Conservation (phyloP, 495 filamentous ascomycete genomes). For the Penicillium soppii region DNA sequence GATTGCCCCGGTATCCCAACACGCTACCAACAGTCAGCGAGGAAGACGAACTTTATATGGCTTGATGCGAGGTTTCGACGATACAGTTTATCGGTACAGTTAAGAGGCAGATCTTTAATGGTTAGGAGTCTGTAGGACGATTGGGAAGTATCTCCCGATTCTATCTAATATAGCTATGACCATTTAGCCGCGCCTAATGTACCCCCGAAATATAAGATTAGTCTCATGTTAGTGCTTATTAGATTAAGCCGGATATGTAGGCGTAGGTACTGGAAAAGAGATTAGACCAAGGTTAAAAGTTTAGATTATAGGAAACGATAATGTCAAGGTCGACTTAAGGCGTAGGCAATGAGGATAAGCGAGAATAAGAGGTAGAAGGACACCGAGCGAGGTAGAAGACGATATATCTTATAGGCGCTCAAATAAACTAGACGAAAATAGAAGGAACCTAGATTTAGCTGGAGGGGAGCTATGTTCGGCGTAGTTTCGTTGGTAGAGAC, state of each 20-base stretch:
- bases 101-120: too few species aligned
- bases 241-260: conserved; percentile 15
- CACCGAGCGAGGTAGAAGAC: conserved; percentile 6
- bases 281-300: not conserved
- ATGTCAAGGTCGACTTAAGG: not conserved
- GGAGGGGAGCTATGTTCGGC: conserved; percentile 16
- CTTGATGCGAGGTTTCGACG: not conserved
- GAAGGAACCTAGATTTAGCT: conserved; percentile 1
- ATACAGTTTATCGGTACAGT: not conserved
- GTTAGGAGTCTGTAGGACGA: too few species aligned
- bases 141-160: too few species aligned
- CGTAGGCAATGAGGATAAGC: not conserved
- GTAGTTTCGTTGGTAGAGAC: conserved; percentile 12
- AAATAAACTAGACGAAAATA: conserved; percentile 4
- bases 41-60: not conserved
- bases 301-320: not conserved
- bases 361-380: conserved; percentile 4
- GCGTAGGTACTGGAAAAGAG: conserved; percentile 8
- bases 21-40: not conserved
- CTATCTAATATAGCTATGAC: too few species aligned
- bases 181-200: too few species aligned
- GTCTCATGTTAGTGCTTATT: conserved; percentile 30
- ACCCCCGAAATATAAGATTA: too few species aligned
- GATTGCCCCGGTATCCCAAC: not conserved
- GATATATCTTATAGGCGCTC: conserved; percentile 21